Base-by-base conservation (phyloP, 495 filamentous ascomycete species). In the Penicillium coprophilum region DNA sequence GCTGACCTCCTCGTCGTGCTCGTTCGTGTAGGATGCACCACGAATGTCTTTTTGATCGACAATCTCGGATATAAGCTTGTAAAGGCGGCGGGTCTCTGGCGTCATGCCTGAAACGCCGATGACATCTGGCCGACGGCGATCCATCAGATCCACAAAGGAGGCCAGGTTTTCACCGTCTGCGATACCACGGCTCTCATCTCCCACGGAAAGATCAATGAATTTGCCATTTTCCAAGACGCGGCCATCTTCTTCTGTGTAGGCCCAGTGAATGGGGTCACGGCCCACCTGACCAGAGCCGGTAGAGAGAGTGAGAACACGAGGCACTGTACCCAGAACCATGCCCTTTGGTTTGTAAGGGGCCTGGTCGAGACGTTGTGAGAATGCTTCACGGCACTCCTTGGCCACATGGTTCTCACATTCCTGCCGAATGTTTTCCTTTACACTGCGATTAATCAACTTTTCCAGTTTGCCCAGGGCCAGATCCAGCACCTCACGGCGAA, bases 301-400 rank as follows among this genome's bases (percentile, higher is more conserved):
- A 2, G 92, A 91, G 17, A 98, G 67, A 2, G 91, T 81, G 28
- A 98, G 83, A 30, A 96, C 91, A 24, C 93, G 87, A 23, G 94
- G 92, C 6, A 85, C 82, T 15, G 93, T 96, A 15, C 94, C 94
- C 38, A 95, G 76, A 11, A 88, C 78, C 86, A 96, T 89, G n/a
- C 91, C 93, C 70, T 91, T 90, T 15, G 95, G 92, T 64, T 96
- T 96, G 72, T 92, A 92, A 3, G 94, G 93, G 12, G 94, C 91
- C 71, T 98, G 94, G 67, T 98, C 95, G 31, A 98, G 84, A 63
- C 87, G 86, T 73, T 88, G 88, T 20, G 84, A 86, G 69, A 90
- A 98, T 46, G 88, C 85, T 53, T 93, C 88, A 12, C 92, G 88
- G 64, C 91, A 95, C 23, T 84, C 80, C 53, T 85, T 87, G 31